A percentile compares a stretch with the other conserved stretches of the same genome.
Conservation (phyloP, 164 flowering plant species). For the Litsea cubeba region DNA sequence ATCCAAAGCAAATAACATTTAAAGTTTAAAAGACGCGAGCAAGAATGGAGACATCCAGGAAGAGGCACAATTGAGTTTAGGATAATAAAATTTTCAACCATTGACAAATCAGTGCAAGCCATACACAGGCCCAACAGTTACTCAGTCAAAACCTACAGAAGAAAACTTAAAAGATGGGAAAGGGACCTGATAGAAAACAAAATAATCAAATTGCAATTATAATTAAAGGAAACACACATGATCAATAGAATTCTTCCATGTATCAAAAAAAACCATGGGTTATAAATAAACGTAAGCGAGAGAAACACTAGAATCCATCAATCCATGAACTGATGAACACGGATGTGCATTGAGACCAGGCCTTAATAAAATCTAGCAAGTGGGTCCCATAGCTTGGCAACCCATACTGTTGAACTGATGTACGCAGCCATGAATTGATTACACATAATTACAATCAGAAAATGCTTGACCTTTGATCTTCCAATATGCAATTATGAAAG, state of each 20-base stretch:
- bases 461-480: not conserved
- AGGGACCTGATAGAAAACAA: not conserved
- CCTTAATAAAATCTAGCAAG: not conserved
- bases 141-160: not conserved
- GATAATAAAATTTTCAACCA: not conserved
- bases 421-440: not conserved
- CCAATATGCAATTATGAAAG: not conserved
- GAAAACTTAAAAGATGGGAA: not conserved
- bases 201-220: not conserved
- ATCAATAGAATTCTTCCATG: not conserved
- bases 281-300: too few relatives aligned
- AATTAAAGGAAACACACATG: not conserved
- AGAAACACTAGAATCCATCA: too few relatives aligned
- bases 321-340: not conserved
- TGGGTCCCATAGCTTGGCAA: not conserved
- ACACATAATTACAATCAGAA: not conserved
- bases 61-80: not conserved
- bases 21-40: not conserved
- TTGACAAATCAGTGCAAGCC: not conserved
- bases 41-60: not conserved
- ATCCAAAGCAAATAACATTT: not conserved
- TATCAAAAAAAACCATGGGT: not conserved
- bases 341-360: not conserved
- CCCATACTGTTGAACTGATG: not conserved
- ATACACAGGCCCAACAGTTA: not conserved